phyloP scores from a whole-genome alignment of 73 alveolate species.

The Tetrahymena malaccensis region DNA sequence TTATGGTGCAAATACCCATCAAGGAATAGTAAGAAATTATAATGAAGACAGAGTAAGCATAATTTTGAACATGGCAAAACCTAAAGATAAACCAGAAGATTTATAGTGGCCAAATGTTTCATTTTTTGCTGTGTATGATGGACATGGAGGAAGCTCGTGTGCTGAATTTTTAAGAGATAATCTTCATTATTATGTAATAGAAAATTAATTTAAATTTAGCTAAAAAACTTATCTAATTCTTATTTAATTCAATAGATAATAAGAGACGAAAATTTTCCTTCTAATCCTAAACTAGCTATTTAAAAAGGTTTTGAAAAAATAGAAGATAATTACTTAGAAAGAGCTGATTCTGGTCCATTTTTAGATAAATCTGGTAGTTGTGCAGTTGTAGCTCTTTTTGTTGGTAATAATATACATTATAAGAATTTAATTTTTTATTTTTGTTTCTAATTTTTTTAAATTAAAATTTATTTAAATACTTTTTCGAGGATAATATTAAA shows the following conservation, averaged over 20 bases:
- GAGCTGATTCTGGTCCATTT: conserved; percentile 37
- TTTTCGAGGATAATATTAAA: too few relatives aligned
- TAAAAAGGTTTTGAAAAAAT: conserved; percentile 45
- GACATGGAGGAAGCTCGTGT: conserved; percentile 75
- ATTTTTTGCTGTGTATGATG: conserved; percentile 69
- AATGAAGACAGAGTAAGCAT: conserved; percentile 60
- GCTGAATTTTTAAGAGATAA: conserved; percentile 51
- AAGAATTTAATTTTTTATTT: too few relatives aligned
- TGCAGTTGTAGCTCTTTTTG: conserved; percentile 49
- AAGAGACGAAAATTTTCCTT: conserved; percentile 39
- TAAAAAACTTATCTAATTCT: background rate
- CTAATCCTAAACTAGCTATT: conserved; percentile 51
- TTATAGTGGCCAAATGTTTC: conserved; percentile 43
- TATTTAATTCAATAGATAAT: background rate
- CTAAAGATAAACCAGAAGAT: conserved; percentile 12
- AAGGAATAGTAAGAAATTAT: conserved; percentile 72
- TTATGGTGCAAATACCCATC: conserved; percentile 80
- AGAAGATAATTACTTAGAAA: conserved; percentile 42
- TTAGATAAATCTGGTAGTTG: conserved; percentile 54
- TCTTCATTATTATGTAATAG: conserved; percentile 54
- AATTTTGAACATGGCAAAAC: conserved; percentile 48
- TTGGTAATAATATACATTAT: too few relatives aligned
- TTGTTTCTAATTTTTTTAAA: too few relatives aligned
- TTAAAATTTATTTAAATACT: too few relatives aligned
- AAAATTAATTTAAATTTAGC: conserved; percentile 20